phyloP scores from a whole-genome alignment of 2,329 filamentous ascomycete genomes.

The Epichloe aotearoae region DNA sequence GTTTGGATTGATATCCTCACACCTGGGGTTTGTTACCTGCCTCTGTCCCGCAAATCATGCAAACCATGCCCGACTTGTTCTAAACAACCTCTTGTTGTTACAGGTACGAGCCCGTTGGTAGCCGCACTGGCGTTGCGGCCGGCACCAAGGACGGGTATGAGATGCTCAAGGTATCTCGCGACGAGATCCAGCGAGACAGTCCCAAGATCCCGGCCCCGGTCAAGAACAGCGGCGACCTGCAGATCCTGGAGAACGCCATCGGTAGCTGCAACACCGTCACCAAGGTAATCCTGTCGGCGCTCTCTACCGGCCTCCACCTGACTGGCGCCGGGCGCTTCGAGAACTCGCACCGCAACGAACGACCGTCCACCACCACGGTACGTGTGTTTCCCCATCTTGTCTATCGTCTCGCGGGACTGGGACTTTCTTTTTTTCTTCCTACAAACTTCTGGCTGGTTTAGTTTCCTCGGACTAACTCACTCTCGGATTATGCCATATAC shows the following conservation, averaged over 20 bases:
- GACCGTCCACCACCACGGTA: constrained; percentile 31
- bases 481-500: neutral
- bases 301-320: constrained; percentile 34
- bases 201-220: constrained; percentile 32
- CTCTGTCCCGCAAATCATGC: neutral
- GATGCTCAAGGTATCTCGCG: constrained; percentile 38
- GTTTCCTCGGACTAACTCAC: neutral
- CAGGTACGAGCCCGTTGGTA: constrained; percentile 36
- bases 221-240: constrained; percentile 34
- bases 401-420: too few relatives aligned
- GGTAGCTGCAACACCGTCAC: constrained; percentile 36
- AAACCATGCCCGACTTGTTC: neutral
- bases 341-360: constrained; percentile 37
- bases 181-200: constrained; percentile 34
- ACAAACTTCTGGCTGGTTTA: too few relatives aligned
- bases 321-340: constrained; percentile 33
- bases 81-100: neutral
- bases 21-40: constrained; percentile 29
- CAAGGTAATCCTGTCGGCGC: constrained; percentile 35
- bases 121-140: constrained; percentile 31
- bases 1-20: constrained; percentile 38
- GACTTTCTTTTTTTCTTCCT: too few relatives aligned
- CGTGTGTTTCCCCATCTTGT: too few relatives aligned
- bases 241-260: constrained; percentile 35
- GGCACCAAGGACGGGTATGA: constrained; percentile 39